A percentile compares a stretch with the other conserved stretches of the same genome.
Evolutionary conservation across 2,329 filamentous ascomycete genomes (phyloP).

Genomic region (Diaporthe humulicola): DNA sequence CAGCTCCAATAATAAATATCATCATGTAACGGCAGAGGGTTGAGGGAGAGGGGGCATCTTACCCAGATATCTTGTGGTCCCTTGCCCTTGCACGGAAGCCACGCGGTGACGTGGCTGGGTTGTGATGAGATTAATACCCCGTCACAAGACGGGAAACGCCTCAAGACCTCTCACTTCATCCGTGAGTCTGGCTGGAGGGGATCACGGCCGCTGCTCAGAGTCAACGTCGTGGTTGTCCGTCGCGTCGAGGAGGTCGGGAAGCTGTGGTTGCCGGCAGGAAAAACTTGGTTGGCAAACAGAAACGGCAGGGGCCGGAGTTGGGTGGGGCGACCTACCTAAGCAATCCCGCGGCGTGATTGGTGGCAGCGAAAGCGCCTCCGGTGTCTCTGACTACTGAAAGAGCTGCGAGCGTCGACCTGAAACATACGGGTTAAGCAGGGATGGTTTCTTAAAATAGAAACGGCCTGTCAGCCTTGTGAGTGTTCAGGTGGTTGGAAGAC

Average conservation of each 20-base stretch:
- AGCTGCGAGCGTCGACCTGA: constrained; percentile 23
- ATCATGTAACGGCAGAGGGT: constrained; percentile 56
- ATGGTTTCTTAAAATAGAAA: constrained; percentile 31
- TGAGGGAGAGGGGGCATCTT: neutral
- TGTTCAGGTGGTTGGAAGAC: neutral
- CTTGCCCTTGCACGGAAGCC: neutral
- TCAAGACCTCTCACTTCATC: constrained; percentile 38
- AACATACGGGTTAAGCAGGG: constrained; percentile 27
- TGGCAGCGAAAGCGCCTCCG: constrained; percentile 7
- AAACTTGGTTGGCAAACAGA: constrained; percentile 19
- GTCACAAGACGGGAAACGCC: constrained; percentile 38
- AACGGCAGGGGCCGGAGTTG: constrained; percentile 4
- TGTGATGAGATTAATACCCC: constrained; percentile 25
- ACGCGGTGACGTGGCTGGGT: neutral
- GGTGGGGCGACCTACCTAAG: neutral
- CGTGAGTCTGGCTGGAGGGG: constrained; percentile 8
- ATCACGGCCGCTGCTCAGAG: constrained; percentile 18
- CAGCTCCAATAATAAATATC: constrained; percentile 78
- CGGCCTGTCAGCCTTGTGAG: constrained; percentile 33
- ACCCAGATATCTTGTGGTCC: constrained; percentile 21
- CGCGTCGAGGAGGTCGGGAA: neutral
- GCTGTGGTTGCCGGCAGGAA: neutral
- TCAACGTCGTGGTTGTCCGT: constrained; percentile 24
- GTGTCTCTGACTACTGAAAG: constrained; percentile 18
- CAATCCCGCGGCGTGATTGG: neutral